phyloP scores from a whole-genome alignment of 2,329 filamentous ascomycete genomes.

The Malbranchea cinnamomea region DNA sequence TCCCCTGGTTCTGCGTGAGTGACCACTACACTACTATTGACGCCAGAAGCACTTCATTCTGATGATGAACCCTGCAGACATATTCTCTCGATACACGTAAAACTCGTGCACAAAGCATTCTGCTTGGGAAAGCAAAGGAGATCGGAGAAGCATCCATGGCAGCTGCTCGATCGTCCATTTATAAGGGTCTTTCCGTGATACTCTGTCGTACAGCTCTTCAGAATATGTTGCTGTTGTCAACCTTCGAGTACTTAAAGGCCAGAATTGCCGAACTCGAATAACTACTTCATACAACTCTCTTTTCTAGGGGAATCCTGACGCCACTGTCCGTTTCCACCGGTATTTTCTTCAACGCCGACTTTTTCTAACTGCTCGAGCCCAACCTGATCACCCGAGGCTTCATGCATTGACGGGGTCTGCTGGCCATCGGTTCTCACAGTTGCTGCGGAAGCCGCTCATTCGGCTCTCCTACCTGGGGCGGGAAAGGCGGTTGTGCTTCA shows the following conservation, averaged over 20 bases:
- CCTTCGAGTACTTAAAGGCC: slow-evolving; percentile 32
- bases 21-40: background rate
- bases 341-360: background rate
- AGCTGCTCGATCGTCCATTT: slow-evolving; percentile 30
- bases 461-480: too few relatives aligned
- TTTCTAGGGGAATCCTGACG: background rate
- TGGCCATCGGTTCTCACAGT: too few relatives aligned
- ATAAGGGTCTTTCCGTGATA: slow-evolving; percentile 34
- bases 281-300: slow-evolving; percentile 9
- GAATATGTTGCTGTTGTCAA: slow-evolving; percentile 34
- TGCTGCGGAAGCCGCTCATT: too few relatives aligned
- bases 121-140: slow-evolving; percentile 28
- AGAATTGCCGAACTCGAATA: slow-evolving; percentile 27
- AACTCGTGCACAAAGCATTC: slow-evolving; percentile 33
- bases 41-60: background rate
- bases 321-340: too few relatives aligned
- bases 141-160: slow-evolving; percentile 26
- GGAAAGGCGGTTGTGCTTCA: too few relatives aligned
- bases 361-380: background rate
- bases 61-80: slow-evolving; percentile 19
- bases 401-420: too few relatives aligned
- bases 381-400: background rate
- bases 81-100: slow-evolving; percentile 35
- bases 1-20: slow-evolving; percentile 33
- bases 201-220: slow-evolving; percentile 31